Percentiles rank a stretch among this genome's conserved stretches.
phyloP scores from a whole-genome alignment of 2,329 filamentous ascomycete species.

The Sporothrix brasiliensis region DNA sequence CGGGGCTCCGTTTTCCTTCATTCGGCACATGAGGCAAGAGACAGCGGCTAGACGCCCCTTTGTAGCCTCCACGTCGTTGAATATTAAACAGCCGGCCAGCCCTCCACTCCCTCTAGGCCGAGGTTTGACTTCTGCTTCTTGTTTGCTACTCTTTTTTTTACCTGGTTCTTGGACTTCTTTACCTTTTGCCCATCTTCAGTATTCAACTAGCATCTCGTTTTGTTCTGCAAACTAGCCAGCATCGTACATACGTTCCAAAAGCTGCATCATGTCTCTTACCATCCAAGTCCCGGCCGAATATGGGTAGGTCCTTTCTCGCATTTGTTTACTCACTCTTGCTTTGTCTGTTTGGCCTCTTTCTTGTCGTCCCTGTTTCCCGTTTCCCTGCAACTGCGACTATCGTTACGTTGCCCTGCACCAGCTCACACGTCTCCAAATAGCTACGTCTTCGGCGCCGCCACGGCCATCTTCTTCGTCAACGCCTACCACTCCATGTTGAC shows the following conservation, averaged over 20 bases:
- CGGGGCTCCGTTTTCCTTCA: not conserved
- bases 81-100: conserved; percentile 21
- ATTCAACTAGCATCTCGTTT: not conserved
- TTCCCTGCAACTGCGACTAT: not conserved
- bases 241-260: no score
- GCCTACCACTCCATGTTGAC: conserved; percentile 55
- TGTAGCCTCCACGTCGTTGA: not conserved
- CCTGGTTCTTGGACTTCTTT: not conserved
- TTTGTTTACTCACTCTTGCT: not conserved
- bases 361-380: not conserved
- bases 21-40: not conserved
- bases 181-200: not conserved
- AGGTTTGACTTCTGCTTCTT: conserved; percentile 17
- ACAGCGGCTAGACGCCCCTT: not conserved
- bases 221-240: not conserved
- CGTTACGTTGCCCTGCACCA: no score
- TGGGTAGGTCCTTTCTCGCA: conserved; percentile 28
- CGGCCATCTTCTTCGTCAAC: conserved; percentile 62
- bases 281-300: conserved; percentile 33
- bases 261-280: conserved; percentile 29
- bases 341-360: not conserved
- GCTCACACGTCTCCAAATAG: conserved; percentile 45
- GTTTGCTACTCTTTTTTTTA: no score
- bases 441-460: conserved; percentile 63
- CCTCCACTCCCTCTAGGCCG: conserved; percentile 2